phyloP scores from a whole-genome alignment of 2,329 filamentous ascomycete species.

The Aspergillus vadensis region DNA sequence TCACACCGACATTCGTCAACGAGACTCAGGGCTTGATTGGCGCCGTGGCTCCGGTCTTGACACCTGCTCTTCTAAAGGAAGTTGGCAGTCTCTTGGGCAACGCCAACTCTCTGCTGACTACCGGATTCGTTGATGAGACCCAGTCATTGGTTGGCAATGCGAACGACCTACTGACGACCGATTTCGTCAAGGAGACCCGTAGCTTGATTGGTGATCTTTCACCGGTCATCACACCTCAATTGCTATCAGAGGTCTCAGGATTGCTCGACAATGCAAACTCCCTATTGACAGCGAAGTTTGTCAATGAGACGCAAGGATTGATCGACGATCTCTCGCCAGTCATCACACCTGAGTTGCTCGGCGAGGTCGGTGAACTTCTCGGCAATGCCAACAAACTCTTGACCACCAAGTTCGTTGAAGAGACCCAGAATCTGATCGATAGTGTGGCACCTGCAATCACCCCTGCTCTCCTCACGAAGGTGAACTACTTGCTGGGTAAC shows the following conservation, averaged over 20 bases:
- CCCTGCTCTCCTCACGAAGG: constrained; percentile 31
- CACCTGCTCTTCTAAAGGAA: constrained; percentile 27
- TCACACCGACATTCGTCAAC: constrained; percentile 29
- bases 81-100: constrained; percentile 27
- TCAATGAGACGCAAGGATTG: constrained; percentile 20
- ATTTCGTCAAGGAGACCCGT: constrained; percentile 26
- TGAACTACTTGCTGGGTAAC: constrained; percentile 34
- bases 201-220: constrained; percentile 17
- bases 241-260: constrained; percentile 23
- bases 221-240: constrained; percentile 20
- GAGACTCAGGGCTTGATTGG: constrained; percentile 27
- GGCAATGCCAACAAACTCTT: constrained; percentile 29
- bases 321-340: constrained; percentile 16
- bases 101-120: constrained; percentile 35
- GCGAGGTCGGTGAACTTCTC: constrained; percentile 17
- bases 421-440: constrained; percentile 24
- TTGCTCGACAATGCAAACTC: constrained; percentile 24
- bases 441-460: constrained; percentile 27
- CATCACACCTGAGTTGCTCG: constrained; percentile 14
- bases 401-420: constrained; percentile 29
- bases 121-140: constrained; percentile 35
- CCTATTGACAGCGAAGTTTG: constrained; percentile 33
- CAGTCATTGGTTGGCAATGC: constrained; percentile 25
- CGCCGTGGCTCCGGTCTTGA: constrained; percentile 28
- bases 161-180: constrained; percentile 25